phyloP scores from a whole-genome alignment of 495 filamentous ascomycete genomes.

The Penicillium diatomitis region DNA sequence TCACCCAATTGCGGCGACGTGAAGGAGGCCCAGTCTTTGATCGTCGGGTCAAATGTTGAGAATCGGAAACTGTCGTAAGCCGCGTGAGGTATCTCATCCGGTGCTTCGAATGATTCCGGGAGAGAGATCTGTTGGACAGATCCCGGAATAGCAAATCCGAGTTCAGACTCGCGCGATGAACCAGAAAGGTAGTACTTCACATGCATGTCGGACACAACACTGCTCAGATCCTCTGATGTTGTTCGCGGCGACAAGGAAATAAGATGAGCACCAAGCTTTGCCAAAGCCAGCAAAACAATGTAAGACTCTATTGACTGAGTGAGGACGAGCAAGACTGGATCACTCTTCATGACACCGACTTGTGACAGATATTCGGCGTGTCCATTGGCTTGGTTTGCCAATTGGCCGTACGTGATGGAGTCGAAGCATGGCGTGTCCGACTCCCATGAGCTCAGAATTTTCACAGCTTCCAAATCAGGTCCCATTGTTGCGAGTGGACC shows the following conservation, averaged over 20 bases:
- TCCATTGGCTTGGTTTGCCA: constrained; percentile 53
- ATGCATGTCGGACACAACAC: constrained; percentile 45
- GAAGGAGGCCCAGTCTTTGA: constrained; percentile 61
- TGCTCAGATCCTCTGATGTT: constrained; percentile 42
- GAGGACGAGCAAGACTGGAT: constrained; percentile 59
- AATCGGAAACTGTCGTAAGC: constrained; percentile 20
- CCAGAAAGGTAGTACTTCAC: constrained; percentile 40
- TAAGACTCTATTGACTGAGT: constrained; percentile 62
- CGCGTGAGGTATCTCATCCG: constrained; percentile 17
- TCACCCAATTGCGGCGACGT: constrained; percentile 59
- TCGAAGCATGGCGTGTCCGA: constrained; percentile 18
- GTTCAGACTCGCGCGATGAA: constrained; percentile 1
- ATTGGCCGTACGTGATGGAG: constrained; percentile 48
- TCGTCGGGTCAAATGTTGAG: constrained; percentile 52
- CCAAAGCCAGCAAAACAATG: constrained; percentile 56
- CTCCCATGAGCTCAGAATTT: constrained; percentile 42
- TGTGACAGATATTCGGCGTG: constrained; percentile 50
- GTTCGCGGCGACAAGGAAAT: constrained; percentile 60
- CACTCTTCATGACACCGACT: constrained; percentile 34
- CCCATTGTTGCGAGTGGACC: constrained; percentile 24
- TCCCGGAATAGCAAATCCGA: constrained; percentile 8
- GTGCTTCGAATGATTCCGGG: constrained; percentile 23
- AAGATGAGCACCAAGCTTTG: constrained; percentile 68
- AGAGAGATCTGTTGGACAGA: constrained; percentile 17
- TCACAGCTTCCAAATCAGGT: constrained; percentile 48